Evolutionary conservation across 345 rosid species (phyloP).

Genomic region (Eucalyptus paniculata): DNA sequence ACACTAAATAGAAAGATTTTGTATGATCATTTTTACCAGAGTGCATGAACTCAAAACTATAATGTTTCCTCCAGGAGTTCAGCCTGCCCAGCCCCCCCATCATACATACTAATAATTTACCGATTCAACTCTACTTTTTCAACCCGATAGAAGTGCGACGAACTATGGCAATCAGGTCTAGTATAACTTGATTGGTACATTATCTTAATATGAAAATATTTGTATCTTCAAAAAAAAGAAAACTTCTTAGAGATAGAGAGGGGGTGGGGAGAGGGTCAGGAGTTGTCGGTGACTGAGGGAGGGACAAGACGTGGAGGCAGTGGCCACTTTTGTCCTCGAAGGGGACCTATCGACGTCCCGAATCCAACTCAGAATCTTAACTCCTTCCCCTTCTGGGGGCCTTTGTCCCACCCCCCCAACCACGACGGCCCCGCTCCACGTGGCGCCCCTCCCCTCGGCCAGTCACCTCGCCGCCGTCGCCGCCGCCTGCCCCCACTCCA

Average conservation of each 20-base stretch:
- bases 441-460: background rate
- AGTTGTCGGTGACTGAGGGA: background rate
- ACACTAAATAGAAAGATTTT: background rate
- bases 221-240: background rate
- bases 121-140: background rate
- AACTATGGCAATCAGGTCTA: accelerated
- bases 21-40: background rate
- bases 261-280: background rate
- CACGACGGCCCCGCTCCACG: background rate
- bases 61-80: background rate
- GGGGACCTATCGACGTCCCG: constrained; percentile 23
- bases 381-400: background rate
- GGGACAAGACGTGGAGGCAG: background rate
- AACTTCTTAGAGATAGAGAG: background rate
- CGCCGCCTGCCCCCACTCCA: background rate
- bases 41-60: background rate
- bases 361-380: constrained; percentile 19
- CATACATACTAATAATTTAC: background rate
- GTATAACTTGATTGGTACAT: background rate
- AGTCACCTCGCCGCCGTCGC: background rate
- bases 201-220: background rate
- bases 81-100: background rate
- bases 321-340: background rate
- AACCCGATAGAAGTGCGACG: background rate
- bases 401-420: background rate